Evolutionary conservation across 2,329 filamentous ascomycete genomes (phyloP), one percentile per base, ranked within the genome.

Genomic region (Claviceps sp.): DNA sequence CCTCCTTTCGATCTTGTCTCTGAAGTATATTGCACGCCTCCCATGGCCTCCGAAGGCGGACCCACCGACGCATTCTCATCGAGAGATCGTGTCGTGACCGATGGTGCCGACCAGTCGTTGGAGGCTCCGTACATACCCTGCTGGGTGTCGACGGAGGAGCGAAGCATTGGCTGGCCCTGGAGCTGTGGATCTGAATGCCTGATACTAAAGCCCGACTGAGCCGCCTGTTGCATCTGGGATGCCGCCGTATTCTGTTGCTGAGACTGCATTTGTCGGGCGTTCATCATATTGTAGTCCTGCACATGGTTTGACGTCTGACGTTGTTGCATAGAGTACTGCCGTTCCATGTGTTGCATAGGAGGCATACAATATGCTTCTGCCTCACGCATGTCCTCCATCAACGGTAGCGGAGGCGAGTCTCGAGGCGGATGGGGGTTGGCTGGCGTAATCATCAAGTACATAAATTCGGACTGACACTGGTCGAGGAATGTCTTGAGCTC

Each of bases 401-500:
- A 69, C 9, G 78, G 78, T 11, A 81, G 62, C 2, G 74, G 77
- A 4, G 77, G 77, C 1, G 78, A 80, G 24, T 83, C 81, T 62
- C 81, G 74, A n/a, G 80, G 81, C 1, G 81, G 81, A 43, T 77
- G 68, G 3, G 81, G 81, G 63, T 84, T 84, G 42, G 81, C 80
- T 1, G 81, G 81, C 0, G 80, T 79, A 49, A 82, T 75, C 80
- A 84, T 82, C 14, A 84, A 71, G 59, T 84, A 84, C 56, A 80
- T 81, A 54, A 84, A 82, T 61, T 84, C 80, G 57, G 76, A 74
- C 63, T 82, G 74, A 64, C 80, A 81, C 61, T 81, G 78, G 56
- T 84, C 81, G 55, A 84, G 71, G 61, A 83, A 84, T 11, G 68
- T 68, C 64, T 79, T 80, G 48, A 84, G 69, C 52, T 79, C 76